Evolutionary conservation across 176 grass and related monocot genomes (phyloP).

Genomic region (Cocos nucifera): DNA sequence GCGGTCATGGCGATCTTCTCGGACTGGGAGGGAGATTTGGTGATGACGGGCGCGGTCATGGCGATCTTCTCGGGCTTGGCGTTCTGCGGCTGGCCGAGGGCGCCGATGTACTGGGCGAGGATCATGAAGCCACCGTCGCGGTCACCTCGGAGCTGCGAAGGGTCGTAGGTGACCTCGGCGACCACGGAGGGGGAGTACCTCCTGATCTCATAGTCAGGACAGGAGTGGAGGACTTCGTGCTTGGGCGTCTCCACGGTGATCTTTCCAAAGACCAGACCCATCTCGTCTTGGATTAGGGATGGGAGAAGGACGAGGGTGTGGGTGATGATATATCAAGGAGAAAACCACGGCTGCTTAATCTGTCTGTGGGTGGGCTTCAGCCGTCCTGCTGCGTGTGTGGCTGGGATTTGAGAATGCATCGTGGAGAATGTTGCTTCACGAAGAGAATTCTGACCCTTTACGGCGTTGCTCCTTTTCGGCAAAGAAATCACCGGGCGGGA

Average conservation of each 20-base stretch:
- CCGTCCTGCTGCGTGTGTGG: too few species aligned
- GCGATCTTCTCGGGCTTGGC: conserved; percentile 67
- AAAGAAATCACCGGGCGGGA: too few species aligned
- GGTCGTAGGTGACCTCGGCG: conserved; percentile 86
- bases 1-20: conserved; percentile 69
- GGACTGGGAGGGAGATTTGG: conserved; percentile 26
- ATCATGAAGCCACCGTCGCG: conserved; percentile 68
- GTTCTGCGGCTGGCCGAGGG: conserved; percentile 62
- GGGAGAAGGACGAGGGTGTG: too few species aligned
- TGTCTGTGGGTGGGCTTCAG: too few species aligned
- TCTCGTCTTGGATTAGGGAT: conserved; percentile 4
- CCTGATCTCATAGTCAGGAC: conserved; percentile 83
- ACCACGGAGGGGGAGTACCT: conserved; percentile 54
- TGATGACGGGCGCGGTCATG: conserved; percentile 81
- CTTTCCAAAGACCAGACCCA: conserved; percentile 75
- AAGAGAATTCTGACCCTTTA: too few species aligned
- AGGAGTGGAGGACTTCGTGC: conserved; percentile 60
- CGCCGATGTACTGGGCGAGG: conserved; percentile 87
- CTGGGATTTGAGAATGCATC: too few species aligned
- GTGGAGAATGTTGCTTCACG: too few species aligned
- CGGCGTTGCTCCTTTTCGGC: too few species aligned
- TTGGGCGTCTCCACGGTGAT: conserved; percentile 89
- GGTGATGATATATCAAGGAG: too few species aligned
- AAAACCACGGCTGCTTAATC: too few species aligned
- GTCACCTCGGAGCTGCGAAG: conserved; percentile 46